Base-by-base conservation (phyloP, 2,329 filamentous ascomycete species). In the Sporothrix pseudoabietina region DNA sequence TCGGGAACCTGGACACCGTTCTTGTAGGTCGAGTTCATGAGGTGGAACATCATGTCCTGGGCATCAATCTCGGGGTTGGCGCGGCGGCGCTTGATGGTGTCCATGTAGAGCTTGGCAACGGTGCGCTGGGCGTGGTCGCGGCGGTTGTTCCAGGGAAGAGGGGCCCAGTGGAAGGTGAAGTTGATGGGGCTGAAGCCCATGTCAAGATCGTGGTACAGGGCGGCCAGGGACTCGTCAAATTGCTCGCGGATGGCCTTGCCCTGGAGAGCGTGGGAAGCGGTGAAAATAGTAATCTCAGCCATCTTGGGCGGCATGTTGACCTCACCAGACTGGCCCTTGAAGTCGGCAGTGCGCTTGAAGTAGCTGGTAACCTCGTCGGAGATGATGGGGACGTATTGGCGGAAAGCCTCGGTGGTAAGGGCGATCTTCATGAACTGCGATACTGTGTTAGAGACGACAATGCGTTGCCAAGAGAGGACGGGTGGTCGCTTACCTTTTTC, bases 131-230 rank as follows among this genome's bases (percentile, higher is more conserved):
- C 92, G 65, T 83, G 82, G 78, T 95, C 92, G 69, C 92, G 88
- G 75, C 87, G 88, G 75, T 90, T 87, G 82, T 95, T 95, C 77
- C 91, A 90, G 0, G 92, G 92, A 3, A 95, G 86, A 0, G 92
- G 92, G 26, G 89, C 88, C 91, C 92, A 93, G 6, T 92, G 91
- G 63, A 95, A 84, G 84, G 93, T 88, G 82, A 96, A 94, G 85
- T 95, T 96, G 84, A 94, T 89, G 1, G 92, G 92, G 8, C 86
- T 87, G 81, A 95, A 94, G 41, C 92, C 92, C 83, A 89, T 88
- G 80, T 95, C 92, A 61, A 95, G 87, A 78, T 95, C 91, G 82
- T 94, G 92, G 82, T 92, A 94, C 72, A 94, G 85, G 54, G 89
- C 87, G 69, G 92, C 92, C 78, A 95, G 93, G 16, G 88, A 92